These are phyloP conservation scores for Metschnikowia henanensis DNA, from an alignment of 805 yeast genomes.

Conservation along the genomic window DNA sequence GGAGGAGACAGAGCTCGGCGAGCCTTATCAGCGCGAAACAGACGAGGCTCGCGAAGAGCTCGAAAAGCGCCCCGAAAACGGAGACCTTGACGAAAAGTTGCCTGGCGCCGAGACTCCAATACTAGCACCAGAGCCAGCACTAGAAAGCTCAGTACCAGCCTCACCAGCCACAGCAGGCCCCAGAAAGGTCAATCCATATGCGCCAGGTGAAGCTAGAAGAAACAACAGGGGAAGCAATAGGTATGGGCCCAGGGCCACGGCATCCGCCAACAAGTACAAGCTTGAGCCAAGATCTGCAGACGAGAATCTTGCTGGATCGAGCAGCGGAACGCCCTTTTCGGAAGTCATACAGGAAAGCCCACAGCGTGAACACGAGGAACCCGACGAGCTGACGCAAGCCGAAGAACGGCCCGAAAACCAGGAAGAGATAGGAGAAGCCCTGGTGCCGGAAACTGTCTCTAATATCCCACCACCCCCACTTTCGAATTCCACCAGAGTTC, in stretches of 20 bases:
- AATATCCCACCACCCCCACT: conserved; percentile 1
- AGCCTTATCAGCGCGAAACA: background rate
- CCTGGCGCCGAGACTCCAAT: too few relatives aligned
- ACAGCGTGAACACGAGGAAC: background rate
- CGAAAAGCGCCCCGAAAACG: background rate
- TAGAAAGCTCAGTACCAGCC: background rate
- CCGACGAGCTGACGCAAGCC: background rate
- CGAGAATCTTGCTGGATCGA: conserved; percentile 1
- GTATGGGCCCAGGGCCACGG: conserved; percentile 14
- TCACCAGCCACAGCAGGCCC: conserved; percentile 14
- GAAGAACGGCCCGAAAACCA: background rate
- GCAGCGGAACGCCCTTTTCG: conserved; percentile 4
- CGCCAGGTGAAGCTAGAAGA: conserved; percentile 26
- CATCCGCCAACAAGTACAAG: conserved; percentile 9
- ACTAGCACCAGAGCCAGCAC: too few relatives aligned
- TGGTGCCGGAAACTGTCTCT: background rate
- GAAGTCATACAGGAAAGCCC: background rate
- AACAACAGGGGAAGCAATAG: conserved; percentile 13
- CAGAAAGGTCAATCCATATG: conserved; percentile 33
- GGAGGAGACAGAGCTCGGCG: background rate
- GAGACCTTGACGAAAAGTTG: background rate
- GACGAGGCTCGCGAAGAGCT: background rate
- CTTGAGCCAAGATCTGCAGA: conserved; percentile 2
- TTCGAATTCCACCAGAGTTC: background rate
- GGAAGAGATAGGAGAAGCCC: background rate